Evolutionary conservation across 1,284 basidiomycete species (phyloP).

Genomic region (Coriolopsis trogii): DNA sequence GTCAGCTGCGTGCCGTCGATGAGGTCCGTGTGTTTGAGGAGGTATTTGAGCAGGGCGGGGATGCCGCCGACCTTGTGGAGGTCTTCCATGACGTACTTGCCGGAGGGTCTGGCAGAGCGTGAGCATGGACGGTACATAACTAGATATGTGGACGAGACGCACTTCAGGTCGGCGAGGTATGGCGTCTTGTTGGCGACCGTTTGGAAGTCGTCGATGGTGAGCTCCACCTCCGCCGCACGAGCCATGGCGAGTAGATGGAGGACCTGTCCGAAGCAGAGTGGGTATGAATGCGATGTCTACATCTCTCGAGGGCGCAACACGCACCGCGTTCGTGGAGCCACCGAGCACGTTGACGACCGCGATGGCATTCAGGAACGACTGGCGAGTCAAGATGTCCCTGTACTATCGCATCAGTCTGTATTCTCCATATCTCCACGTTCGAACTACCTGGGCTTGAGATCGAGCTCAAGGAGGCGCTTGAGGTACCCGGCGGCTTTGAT

Average conservation of each 20-base stretch:
- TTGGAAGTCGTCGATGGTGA: conserved; percentile 96
- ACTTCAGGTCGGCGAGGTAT: conserved; percentile 94
- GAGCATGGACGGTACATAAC: neutral
- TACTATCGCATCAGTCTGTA: neutral
- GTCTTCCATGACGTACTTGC: conserved; percentile 97
- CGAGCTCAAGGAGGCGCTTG: conserved; percentile 80
- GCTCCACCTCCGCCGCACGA: conserved; percentile 83
- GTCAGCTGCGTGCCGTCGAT: conserved; percentile 93
- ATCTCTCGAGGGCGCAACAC: conserved; percentile 21
- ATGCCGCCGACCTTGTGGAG: conserved; percentile 91
- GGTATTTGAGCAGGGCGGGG: conserved; percentile 82
- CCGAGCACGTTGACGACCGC: conserved; percentile 83
- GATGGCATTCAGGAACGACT: conserved; percentile 93
- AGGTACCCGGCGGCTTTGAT: conserved; percentile 82
- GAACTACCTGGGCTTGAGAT: conserved; percentile 81
- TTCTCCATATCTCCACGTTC: no score
- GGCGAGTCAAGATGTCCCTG: conserved; percentile 88
- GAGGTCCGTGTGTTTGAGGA: conserved; percentile 84
- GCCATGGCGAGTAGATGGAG: conserved; percentile 95
- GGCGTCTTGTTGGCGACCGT: conserved; percentile 85
- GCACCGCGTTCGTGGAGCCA: conserved; percentile 90
- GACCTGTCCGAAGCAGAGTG: conserved; percentile 52
- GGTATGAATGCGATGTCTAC: neutral
- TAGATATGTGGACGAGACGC: conserved; percentile 23
- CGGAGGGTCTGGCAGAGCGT: conserved; percentile 67